These are phyloP conservation scores for Apiosordaria backusii DNA, from an alignment of 495 filamentous ascomycete species.

Conservation along the genomic window DNA sequence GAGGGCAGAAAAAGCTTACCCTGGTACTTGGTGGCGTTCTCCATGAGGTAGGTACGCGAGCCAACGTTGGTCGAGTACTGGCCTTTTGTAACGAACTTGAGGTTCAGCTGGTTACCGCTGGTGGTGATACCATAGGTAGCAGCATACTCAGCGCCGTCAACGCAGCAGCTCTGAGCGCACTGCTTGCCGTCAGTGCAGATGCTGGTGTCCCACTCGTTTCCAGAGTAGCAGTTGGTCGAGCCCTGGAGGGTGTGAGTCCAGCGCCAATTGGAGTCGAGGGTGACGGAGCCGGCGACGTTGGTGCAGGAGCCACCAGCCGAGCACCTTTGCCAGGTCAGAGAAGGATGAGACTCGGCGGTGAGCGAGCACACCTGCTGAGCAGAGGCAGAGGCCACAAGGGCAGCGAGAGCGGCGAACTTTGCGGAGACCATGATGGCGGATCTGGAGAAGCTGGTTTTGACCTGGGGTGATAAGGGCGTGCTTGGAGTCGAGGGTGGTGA, in stretches of 20 bases:
- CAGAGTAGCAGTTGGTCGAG: conserved; percentile 49
- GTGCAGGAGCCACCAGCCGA: conserved; percentile 49
- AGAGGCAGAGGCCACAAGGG: conserved; percentile 42
- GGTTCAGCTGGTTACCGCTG: conserved; percentile 46
- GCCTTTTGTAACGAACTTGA: conserved; percentile 56
- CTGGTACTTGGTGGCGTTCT: conserved; percentile 49
- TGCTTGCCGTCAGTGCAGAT: conserved; percentile 36
- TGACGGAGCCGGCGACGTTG: conserved; percentile 37
- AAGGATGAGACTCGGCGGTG: conserved; percentile 55
- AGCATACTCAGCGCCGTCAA: conserved; percentile 49
- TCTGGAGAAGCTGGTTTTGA: conserved; percentile 9
- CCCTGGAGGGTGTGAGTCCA: conserved; percentile 42
- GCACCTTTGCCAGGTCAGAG: conserved; percentile 57
- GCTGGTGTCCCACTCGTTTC: conserved; percentile 45
- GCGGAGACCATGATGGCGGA: conserved; percentile 29
- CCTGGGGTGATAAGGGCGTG: conserved; percentile 20
- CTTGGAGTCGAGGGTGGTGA: conserved; percentile 23
- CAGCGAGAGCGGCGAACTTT: conserved; percentile 38
- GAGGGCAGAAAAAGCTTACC: conserved; percentile 21
- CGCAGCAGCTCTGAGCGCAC: conserved; percentile 46
- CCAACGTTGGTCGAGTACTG: conserved; percentile 48
- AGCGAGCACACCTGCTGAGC: conserved; percentile 58
- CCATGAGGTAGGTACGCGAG: conserved; percentile 57
- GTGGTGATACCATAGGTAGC: conserved; percentile 48
- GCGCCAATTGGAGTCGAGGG: conserved; percentile 53